A percentile compares a stretch with the other conserved stretches of the same genome.
phyloP scores from a whole-genome alignment of 1,284 basidiomycete genomes.

The Rhodotorula sp. region DNA sequence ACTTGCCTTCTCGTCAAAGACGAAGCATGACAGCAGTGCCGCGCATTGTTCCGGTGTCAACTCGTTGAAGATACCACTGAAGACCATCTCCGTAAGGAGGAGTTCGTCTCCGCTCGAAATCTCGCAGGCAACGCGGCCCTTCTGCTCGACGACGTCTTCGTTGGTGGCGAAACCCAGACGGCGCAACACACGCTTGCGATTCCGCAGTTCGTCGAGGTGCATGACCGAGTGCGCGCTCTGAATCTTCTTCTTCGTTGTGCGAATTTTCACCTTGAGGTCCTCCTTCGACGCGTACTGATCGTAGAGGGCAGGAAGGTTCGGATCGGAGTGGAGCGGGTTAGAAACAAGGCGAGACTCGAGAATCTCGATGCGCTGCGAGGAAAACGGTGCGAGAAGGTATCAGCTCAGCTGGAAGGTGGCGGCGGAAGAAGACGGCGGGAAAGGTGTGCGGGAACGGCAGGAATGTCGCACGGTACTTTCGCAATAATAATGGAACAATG shows the following conservation, averaged over 20 bases:
- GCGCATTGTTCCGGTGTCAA: conserved; percentile 89
- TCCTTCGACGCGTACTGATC: conserved; percentile 76
- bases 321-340: conserved; percentile 71
- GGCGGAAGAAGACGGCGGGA: conserved; percentile 8
- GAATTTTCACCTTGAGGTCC: conserved; percentile 66
- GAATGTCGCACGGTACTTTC: too few relatives aligned
- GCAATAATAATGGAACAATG: not conserved
- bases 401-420: not conserved
- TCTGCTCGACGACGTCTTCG: conserved; percentile 94
- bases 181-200: conserved; percentile 87
- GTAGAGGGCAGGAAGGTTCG: conserved; percentile 73
- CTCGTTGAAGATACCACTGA: conserved; percentile 93
- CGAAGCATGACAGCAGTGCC: conserved; percentile 89
- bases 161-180: conserved; percentile 85
- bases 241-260: conserved; percentile 76
- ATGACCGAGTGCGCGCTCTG: conserved; percentile 86
- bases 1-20: conserved; percentile 95
- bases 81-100: conserved; percentile 92
- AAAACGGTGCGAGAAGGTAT: not conserved
- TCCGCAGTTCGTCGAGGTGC: conserved; percentile 95
- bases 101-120: conserved; percentile 97
- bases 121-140: conserved; percentile 97
- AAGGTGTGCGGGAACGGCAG: too few relatives aligned
- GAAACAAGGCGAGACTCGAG: conserved; percentile 79
- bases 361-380: conserved; percentile 74